phyloP scores from a whole-genome alignment of 2,329 filamentous ascomycete species.

The Exophiala sp. region DNA sequence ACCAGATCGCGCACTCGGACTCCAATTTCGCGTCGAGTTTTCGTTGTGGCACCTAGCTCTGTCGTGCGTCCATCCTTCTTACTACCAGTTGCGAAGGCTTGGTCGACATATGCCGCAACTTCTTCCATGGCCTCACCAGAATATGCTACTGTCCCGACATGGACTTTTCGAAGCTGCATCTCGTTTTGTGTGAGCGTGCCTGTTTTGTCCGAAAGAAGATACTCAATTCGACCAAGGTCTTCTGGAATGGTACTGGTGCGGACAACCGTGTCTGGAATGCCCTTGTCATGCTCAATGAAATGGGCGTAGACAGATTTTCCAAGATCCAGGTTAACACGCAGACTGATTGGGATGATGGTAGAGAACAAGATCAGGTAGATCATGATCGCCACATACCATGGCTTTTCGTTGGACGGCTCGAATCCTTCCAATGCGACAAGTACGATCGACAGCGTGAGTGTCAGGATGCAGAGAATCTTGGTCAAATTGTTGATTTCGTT shows the following conservation, averaged over 20 bases:
- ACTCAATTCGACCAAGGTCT: constrained; percentile 92
- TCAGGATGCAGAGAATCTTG: constrained; percentile 90
- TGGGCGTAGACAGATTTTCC: constrained; percentile 94
- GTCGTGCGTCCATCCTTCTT: constrained; percentile 17
- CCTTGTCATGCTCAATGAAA: constrained; percentile 88
- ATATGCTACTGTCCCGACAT: constrained; percentile 96
- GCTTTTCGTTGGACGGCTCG: constrained; percentile 49
- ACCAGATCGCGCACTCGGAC: constrained; percentile 90
- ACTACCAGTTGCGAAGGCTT: constrained; percentile 64
- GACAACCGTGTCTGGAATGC: constrained; percentile 87
- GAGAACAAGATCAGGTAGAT: constrained; percentile 97
- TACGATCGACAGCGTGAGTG: constrained; percentile 77
- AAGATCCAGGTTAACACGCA: constrained; percentile 94
- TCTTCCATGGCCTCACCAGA: constrained; percentile 99
- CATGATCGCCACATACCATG: constrained; percentile 96
- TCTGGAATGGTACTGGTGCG: constrained; percentile 97
- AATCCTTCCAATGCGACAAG: constrained; percentile 87
- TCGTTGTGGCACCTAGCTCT: constrained; percentile 54
- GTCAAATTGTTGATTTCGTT: constrained; percentile 96
- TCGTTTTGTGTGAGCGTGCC: constrained; percentile 98
- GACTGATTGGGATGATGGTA: constrained; percentile 96
- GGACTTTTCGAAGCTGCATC: constrained; percentile 98
- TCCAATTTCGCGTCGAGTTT: constrained; percentile 88
- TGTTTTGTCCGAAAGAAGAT: constrained; percentile 93
- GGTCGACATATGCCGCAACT: constrained; percentile 77